Conservation (phyloP, 2,329 filamentous ascomycete genomes). For the Emydomyces testavorans region DNA sequence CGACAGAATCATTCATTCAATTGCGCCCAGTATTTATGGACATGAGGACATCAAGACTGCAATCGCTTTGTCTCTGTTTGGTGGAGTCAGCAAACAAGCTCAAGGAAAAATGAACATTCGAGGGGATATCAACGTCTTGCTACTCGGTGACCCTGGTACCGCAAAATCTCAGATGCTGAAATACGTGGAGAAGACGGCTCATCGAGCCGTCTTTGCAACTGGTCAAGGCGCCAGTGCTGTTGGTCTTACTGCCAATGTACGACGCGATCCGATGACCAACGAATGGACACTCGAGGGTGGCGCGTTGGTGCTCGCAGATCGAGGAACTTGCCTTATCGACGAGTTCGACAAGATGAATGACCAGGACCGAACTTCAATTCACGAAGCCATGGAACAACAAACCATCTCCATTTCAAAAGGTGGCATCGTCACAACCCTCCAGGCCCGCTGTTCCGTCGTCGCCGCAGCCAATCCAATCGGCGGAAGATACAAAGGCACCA, state of each 20-base stretch:
- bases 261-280: slow-evolving; percentile 84
- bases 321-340: slow-evolving; percentile 90
- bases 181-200: slow-evolving; percentile 94
- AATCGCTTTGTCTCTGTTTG: slow-evolving; percentile 84
- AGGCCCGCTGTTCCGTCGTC: slow-evolving; percentile 91
- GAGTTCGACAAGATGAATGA: slow-evolving; percentile 99
- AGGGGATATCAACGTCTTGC: slow-evolving; percentile 94
- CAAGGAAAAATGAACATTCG: slow-evolving; percentile 80
- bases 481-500: slow-evolving; percentile 90
- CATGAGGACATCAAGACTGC: slow-evolving; percentile 96
- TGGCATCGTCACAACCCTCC: slow-evolving; percentile 92
- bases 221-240: slow-evolving; percentile 95
- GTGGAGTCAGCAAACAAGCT: slow-evolving; percentile 84
- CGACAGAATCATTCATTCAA: slow-evolving; percentile 83
- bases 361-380: slow-evolving; percentile 92
- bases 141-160: slow-evolving; percentile 93
- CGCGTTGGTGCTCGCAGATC: slow-evolving; percentile 85
- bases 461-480: slow-evolving; percentile 94
- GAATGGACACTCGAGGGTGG: slow-evolving; percentile 98
- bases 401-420: slow-evolving; percentile 99
- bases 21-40: slow-evolving; percentile 94
- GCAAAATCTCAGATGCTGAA: slow-evolving; percentile 97
- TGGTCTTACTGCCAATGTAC: slow-evolving; percentile 92
- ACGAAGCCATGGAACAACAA: slow-evolving; percentile 99
- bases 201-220: slow-evolving; percentile 92